phyloP scores from a whole-genome alignment of 306 rosid genomes.

The Citrullus mucosospermus region DNA sequence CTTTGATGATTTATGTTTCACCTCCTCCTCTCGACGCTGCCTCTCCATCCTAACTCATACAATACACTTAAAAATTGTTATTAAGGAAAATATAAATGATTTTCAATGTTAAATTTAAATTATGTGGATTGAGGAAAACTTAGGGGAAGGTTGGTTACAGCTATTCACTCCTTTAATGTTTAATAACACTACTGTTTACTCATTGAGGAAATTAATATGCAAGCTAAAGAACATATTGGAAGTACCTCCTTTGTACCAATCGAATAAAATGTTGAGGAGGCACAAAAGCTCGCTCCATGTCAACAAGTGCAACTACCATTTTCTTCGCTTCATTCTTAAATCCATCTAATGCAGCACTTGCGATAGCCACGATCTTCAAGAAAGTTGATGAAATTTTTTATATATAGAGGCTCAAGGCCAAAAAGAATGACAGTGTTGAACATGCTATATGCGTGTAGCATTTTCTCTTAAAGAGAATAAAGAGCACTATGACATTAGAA shows the following conservation, averaged over 20 bases:
- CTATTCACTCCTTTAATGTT: neutral
- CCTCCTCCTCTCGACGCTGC: constrained; percentile 95
- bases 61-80: neutral
- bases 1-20: constrained; percentile 58
- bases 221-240: neutral
- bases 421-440: neutral
- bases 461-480: neutral
- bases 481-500: neutral
- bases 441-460: neutral
- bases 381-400: neutral
- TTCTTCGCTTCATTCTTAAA: constrained; percentile 89
- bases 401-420: neutral
- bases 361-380: constrained; percentile 70
- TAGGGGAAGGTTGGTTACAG: neutral
- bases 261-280: constrained; percentile 98
- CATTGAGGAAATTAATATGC: neutral
- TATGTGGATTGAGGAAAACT: neutral
- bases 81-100: neutral
- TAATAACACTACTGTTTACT: neutral
- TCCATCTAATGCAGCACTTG: constrained; percentile 70
- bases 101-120: neutral
- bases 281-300: constrained; percentile 99
- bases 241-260: constrained; percentile 88
- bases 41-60: constrained; percentile 74
- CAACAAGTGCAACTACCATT: constrained; percentile 95